Percentiles rank a stretch among this genome's conserved stretches.
phyloP scores from a whole-genome alignment of 495 filamentous ascomycete genomes.

The Aspergillus kassunensis region DNA sequence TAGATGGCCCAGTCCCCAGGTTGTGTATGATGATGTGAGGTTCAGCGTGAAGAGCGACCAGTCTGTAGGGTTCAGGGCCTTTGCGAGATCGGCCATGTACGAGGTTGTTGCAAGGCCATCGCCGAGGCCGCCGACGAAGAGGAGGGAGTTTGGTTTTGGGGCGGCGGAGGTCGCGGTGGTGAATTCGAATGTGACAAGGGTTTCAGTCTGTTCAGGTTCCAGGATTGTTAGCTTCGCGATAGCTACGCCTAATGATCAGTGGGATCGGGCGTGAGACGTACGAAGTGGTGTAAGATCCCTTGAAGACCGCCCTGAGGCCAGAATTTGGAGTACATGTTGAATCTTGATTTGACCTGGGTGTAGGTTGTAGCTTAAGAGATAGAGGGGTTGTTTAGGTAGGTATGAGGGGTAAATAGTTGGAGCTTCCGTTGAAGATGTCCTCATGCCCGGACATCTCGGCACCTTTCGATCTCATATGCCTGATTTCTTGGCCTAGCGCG shows the following conservation, averaged over 20 bases:
- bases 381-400: not conserved
- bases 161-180: constrained; percentile 20
- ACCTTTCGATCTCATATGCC: not conserved
- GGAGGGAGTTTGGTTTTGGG: constrained; percentile 57
- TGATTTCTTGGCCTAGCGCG: not conserved
- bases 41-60: constrained; percentile 63
- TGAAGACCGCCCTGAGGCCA: constrained; percentile 47
- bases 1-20: constrained; percentile 68
- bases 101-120: constrained; percentile 70
- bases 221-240: too few species aligned
- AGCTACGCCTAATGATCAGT: too few species aligned
- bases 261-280: constrained; percentile 17
- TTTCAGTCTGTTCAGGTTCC: constrained; percentile 33
- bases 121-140: constrained; percentile 79
- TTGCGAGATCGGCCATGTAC: constrained; percentile 53
- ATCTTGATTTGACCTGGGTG: not conserved
- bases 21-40: constrained; percentile 60
- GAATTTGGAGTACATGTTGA: constrained; percentile 46
- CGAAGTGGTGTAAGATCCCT: constrained; percentile 55
- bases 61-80: constrained; percentile 49
- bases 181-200: constrained; percentile 45
- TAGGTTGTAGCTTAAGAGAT: not conserved
- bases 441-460: too few species aligned
- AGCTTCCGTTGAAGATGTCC: too few species aligned
- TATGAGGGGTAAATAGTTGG: not conserved